phyloP scores from a whole-genome alignment of 2,329 filamentous ascomycete species.

The Aspergillus amoenus region DNA sequence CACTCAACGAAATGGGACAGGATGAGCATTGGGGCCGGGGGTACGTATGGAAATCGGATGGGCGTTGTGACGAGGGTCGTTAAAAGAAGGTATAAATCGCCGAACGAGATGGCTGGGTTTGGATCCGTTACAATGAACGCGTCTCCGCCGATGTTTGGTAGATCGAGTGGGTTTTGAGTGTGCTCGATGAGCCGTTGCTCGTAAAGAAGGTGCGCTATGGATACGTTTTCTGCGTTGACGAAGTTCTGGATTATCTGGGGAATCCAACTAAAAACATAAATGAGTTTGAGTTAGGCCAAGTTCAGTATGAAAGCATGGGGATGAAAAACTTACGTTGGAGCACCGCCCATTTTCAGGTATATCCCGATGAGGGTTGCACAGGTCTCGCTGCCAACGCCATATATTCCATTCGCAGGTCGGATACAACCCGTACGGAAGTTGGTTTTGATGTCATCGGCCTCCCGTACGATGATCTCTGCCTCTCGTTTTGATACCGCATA shows the following conservation, averaged over 20 bases:
- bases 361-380: slow-evolving; percentile 37
- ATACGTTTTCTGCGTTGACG: slow-evolving; percentile 53
- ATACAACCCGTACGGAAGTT: slow-evolving; percentile 56
- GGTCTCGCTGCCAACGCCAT: slow-evolving; percentile 49
- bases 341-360: slow-evolving; percentile 39
- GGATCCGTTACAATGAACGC: slow-evolving; percentile 54
- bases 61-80: slow-evolving; percentile 31
- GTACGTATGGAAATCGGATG: slow-evolving; percentile 25
- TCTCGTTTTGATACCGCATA: slow-evolving; percentile 55
- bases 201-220: slow-evolving; percentile 54
- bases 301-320: too few relatives aligned
- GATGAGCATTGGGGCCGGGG: slow-evolving; percentile 28
- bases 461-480: slow-evolving; percentile 53
- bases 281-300: neutral
- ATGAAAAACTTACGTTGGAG: slow-evolving; percentile 30
- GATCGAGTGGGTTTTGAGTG: slow-evolving; percentile 12
- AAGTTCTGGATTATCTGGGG: slow-evolving; percentile 51
- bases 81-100: slow-evolving; percentile 32
- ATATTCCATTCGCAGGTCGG: slow-evolving; percentile 55
- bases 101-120: slow-evolving; percentile 43
- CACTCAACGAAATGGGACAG: slow-evolving; percentile 32
- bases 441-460: slow-evolving; percentile 36
- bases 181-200: slow-evolving; percentile 51
- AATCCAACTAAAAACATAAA: slow-evolving; percentile 39
- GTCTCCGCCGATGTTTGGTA: slow-evolving; percentile 42